Evolutionary conservation across 2,329 filamentous ascomycete species (phyloP).

Genomic region (Thelonectria rubi): DNA sequence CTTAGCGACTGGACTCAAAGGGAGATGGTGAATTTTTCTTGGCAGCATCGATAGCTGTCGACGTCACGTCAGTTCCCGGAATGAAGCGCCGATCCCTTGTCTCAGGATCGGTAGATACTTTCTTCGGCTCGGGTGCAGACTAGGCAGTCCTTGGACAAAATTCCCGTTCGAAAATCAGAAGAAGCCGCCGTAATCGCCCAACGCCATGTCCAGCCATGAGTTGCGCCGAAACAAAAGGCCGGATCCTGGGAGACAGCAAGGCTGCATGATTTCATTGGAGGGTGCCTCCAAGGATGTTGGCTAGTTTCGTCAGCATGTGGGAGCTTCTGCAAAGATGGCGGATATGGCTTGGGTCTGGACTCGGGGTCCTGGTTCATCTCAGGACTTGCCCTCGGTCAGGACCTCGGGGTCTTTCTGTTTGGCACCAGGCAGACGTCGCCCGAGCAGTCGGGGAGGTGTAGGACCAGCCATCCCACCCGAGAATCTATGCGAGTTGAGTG

Average conservation of each 20-base stretch:
- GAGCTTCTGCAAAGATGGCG: conserved; percentile 17
- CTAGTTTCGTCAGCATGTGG: conserved; percentile 13
- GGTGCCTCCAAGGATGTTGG: conserved; percentile 3
- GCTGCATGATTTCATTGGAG: conserved; percentile 12
- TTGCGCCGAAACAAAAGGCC: conserved; percentile 13
- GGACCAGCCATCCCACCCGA: background rate
- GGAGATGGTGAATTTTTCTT: conserved; percentile 9
- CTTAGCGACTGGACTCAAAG: conserved; percentile 9
- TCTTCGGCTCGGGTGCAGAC: conserved; percentile 14
- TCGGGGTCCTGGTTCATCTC: background rate
- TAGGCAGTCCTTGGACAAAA: conserved; percentile 15
- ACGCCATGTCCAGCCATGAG: conserved; percentile 16
- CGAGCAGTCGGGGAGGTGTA: background rate
- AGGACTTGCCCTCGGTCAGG: background rate
- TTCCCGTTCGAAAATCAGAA: conserved; percentile 13
- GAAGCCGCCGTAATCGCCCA: conserved; percentile 28
- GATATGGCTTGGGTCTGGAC: conserved; percentile 14
- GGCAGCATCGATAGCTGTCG: conserved; percentile 20
- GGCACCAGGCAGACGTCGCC: background rate
- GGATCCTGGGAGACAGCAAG: conserved; percentile 15
- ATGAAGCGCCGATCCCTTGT: conserved; percentile 25
- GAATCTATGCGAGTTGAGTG: conserved; percentile 2
- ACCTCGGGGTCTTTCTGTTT: background rate
- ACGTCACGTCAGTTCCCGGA: conserved; percentile 21
- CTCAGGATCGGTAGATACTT: conserved; percentile 27